Conservation (phyloP, 257 asterid genomes). For the Nicotiana otophora region DNA sequence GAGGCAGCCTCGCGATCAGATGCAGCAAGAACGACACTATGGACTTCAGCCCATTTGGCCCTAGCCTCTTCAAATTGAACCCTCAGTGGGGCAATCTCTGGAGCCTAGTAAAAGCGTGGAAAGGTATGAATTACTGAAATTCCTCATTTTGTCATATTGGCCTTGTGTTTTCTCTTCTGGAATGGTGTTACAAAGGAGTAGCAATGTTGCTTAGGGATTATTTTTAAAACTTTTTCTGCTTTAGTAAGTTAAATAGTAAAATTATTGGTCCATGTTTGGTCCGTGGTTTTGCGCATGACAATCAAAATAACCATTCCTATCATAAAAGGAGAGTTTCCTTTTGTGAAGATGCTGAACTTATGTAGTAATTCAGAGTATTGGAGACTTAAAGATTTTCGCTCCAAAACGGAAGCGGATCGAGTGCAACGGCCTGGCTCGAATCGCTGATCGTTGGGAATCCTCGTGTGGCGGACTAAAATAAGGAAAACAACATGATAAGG, state of each 20-base stretch:
- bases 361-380: too few species aligned
- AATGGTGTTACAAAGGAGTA: constrained; percentile 19
- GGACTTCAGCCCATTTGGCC: too few species aligned
- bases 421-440: too few species aligned
- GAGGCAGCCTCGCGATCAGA: too few species aligned
- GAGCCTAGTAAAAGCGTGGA: constrained; percentile 18
- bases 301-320: neutral
- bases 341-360: neutral
- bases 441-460: too few species aligned
- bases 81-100: too few species aligned
- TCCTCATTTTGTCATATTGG: neutral
- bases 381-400: too few species aligned
- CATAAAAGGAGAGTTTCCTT: neutral
- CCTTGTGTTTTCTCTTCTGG: neutral
- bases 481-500: too few species aligned
- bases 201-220: neutral
- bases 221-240: neutral
- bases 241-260: neutral
- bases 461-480: too few species aligned
- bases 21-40: too few species aligned
- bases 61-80: too few species aligned
- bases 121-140: constrained; percentile 25
- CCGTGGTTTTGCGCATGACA: neutral
- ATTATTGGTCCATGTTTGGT: neutral
- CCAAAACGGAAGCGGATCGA: too few species aligned